A percentile compares a stretch with the other conserved stretches of the same genome.
Conservation (phyloP, 495 filamentous ascomycete genomes). For the Saxophila tyrrhenica region DNA sequence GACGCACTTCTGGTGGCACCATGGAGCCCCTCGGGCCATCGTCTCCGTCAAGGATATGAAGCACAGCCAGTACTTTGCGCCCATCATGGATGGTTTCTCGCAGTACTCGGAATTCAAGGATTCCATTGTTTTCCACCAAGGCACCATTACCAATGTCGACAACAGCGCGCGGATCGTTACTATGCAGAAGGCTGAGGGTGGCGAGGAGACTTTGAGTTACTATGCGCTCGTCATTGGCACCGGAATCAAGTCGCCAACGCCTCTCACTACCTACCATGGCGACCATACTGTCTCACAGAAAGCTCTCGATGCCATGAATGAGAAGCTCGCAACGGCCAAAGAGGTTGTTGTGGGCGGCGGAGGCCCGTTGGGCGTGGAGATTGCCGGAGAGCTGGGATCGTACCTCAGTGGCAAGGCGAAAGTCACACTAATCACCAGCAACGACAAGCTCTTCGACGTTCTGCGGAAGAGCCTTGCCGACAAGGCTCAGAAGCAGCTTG, state of each 20-base stretch:
- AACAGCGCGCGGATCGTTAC: constrained; percentile 26
- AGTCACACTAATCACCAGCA: constrained; percentile 36
- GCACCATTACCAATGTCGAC: constrained; percentile 27
- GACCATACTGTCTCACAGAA: constrained; percentile 17
- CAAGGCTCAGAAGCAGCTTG: constrained; percentile 34
- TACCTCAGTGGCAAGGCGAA: constrained; percentile 29
- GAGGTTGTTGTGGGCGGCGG: constrained; percentile 45
- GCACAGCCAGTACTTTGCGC: constrained; percentile 25
- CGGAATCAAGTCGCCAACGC: constrained; percentile 21
- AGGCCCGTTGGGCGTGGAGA: constrained; percentile 54
- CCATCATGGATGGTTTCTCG: constrained; percentile 27
- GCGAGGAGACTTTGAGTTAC: constrained; percentile 26
- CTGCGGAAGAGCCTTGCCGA: constrained; percentile 30
- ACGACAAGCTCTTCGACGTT: constrained; percentile 35
- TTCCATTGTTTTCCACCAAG: constrained; percentile 31
- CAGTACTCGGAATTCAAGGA: constrained; percentile 22
- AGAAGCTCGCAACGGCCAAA: constrained; percentile 26
- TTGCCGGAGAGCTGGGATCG: constrained; percentile 40
- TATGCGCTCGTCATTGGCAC: constrained; percentile 36
- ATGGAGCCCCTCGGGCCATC: constrained; percentile 29
- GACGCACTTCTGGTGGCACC: constrained; percentile 31
- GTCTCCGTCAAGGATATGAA: constrained; percentile 26
- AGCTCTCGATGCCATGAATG: constrained; percentile 21
- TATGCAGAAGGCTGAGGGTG: constrained; percentile 10
- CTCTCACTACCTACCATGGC: constrained; percentile 24